phyloP scores from a whole-genome alignment of 345 rosid genomes.

The Citrus maxima region DNA sequence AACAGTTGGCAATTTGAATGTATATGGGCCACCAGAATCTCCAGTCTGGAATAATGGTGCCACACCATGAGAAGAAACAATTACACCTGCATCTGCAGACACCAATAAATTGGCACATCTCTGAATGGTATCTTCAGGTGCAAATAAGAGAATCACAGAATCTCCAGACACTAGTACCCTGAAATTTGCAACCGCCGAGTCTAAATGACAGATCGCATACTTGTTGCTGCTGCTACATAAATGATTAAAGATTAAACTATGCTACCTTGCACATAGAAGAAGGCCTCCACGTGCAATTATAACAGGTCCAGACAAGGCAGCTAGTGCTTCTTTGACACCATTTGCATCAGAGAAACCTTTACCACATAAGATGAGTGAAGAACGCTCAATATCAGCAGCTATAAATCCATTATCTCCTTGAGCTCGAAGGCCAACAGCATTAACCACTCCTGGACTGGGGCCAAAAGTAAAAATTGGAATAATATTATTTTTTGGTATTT shows the following conservation, averaged over 20 bases:
- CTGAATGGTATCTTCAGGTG: conserved; percentile 23
- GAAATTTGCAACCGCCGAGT: conserved; percentile 12
- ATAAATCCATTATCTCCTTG: conserved; percentile 30
- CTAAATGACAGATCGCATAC: conserved; percentile 1
- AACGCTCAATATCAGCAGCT: conserved; percentile 32
- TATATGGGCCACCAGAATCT: neutral
- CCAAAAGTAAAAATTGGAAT: neutral
- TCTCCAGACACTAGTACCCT: conserved; percentile 29
- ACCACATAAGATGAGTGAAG: conserved; percentile 33
- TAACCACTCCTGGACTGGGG: conserved; percentile 15
- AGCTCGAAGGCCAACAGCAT: conserved; percentile 24
- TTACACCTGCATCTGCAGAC: conserved; percentile 26
- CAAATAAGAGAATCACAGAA: conserved; percentile 26
- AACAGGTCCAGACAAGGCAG: conserved; percentile 30
- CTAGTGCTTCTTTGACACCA: conserved; percentile 29
- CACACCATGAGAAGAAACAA: conserved; percentile 23
- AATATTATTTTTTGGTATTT: neutral
- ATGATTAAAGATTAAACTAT: neutral
- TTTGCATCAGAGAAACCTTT: conserved; percentile 28
- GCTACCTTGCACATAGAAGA: conserved; percentile 27
- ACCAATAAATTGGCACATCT: conserved; percentile 23
- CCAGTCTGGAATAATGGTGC: conserved; percentile 25
- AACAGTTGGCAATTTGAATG: conserved; percentile 24
- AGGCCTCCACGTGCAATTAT: conserved; percentile 33
- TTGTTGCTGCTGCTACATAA: neutral